Percentiles rank a stretch among this genome's conserved stretches.
Conservation (phyloP, 768 basidiomycete species). For the Lepiota venenata region DNA sequence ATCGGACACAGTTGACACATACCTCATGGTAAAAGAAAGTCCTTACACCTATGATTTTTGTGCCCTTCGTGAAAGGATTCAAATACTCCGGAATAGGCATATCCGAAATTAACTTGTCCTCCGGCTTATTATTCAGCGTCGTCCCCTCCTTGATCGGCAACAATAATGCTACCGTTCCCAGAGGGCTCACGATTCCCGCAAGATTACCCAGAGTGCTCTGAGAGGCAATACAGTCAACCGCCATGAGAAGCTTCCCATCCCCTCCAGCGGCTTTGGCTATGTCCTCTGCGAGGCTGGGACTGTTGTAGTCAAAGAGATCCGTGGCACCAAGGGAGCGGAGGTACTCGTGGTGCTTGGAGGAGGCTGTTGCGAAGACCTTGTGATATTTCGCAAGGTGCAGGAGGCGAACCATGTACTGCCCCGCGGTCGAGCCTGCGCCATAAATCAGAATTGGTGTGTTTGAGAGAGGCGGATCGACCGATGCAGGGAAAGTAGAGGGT, state of each 20-base stretch:
- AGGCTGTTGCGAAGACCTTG: conserved; percentile 40
- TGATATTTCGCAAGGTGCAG: conserved; percentile 40
- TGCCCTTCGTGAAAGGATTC: conserved; percentile 34
- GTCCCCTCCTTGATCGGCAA: conserved; percentile 44
- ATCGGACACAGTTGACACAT: conserved; percentile 10
- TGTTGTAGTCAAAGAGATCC: conserved; percentile 37
- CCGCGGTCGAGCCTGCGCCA: conserved; percentile 39
- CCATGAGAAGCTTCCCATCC: conserved; percentile 28
- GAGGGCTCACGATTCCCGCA: conserved; percentile 31
- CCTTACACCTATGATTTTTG: conserved; percentile 34
- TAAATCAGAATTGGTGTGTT: conserved; percentile 39
- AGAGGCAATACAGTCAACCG: conserved; percentile 37
- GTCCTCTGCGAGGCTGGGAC: conserved; percentile 30
- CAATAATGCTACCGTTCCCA: conserved; percentile 39
- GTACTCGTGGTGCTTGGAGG: conserved; percentile 33
- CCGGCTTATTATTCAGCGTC: conserved; percentile 27
- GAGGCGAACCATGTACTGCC: conserved; percentile 35
- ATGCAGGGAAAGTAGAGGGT: conserved; percentile 28
- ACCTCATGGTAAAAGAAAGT: conserved; percentile 41
- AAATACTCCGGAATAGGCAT: conserved; percentile 25
- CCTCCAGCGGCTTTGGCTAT: conserved; percentile 30
- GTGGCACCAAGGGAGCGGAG: conserved; percentile 38
- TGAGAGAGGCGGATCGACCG: conserved; percentile 24
- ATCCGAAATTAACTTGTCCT: conserved; percentile 28
- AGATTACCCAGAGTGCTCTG: conserved; percentile 32